Conservation (phyloP, 352 stramenopile genomes). For the Phytophthora aleatoria region DNA sequence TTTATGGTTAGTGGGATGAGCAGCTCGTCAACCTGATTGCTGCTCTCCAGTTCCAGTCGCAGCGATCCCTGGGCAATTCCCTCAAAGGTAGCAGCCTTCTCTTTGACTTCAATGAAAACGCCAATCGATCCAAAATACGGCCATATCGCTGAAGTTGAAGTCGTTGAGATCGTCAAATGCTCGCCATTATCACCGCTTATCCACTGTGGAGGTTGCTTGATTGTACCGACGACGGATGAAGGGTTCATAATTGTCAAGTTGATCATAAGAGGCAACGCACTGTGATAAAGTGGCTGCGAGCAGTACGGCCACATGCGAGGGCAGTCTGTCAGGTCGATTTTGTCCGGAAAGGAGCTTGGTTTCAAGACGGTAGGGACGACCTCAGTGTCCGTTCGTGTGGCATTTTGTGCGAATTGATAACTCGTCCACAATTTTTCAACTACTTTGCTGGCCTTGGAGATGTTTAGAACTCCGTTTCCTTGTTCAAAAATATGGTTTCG, state of each 20-base stretch:
- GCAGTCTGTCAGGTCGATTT: slow-evolving; percentile 76
- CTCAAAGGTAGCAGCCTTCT: slow-evolving; percentile 39
- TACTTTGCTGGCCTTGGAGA: slow-evolving; percentile 57
- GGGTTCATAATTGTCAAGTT: slow-evolving; percentile 89
- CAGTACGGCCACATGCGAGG: slow-evolving; percentile 90
- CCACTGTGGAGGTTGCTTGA: slow-evolving; percentile 61
- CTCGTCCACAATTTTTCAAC: slow-evolving; percentile 47
- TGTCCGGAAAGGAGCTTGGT: slow-evolving; percentile 64
- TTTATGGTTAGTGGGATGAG: slow-evolving; percentile 51
- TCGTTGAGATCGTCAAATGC: slow-evolving; percentile 53
- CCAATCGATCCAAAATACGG: slow-evolving; percentile 75
- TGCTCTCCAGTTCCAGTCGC: slow-evolving; percentile 52
- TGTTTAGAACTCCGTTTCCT: slow-evolving; percentile 74
- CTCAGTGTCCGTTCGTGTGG: slow-evolving; percentile 7
- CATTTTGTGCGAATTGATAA: slow-evolving; percentile 31
- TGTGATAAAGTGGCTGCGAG: slow-evolving; percentile 78
- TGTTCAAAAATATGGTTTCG: slow-evolving; percentile 89
- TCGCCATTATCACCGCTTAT: slow-evolving; percentile 52
- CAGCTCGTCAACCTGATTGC: slow-evolving; percentile 44
- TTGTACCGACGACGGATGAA: slow-evolving; percentile 45
- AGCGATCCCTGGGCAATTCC: slow-evolving; percentile 51
- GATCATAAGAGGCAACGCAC: slow-evolving; percentile 70
- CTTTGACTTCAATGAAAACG: slow-evolving; percentile 71
- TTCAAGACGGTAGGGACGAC: slow-evolving; percentile 21
- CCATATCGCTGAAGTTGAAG: slow-evolving; percentile 55